Conservation (phyloP, 1,139 yeast genomes). For the Keqinozyma sinolaborantium region DNA sequence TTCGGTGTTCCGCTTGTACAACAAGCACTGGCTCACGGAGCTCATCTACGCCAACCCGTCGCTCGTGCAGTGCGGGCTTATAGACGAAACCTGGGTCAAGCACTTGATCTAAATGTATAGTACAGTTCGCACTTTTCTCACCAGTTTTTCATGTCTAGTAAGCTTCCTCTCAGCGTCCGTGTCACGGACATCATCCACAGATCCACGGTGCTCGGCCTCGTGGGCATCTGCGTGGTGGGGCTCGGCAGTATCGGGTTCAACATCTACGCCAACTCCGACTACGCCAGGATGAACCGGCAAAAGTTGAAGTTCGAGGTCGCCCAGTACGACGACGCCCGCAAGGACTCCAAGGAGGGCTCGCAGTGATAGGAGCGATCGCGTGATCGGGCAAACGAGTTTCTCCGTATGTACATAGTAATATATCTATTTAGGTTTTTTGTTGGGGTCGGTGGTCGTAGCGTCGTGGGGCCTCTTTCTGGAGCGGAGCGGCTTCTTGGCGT, state of each 20-base stretch:
- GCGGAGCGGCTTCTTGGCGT: constrained; percentile 46
- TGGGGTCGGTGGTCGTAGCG: no score
- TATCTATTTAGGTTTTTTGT: constrained; percentile 4
- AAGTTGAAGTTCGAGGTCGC: constrained; percentile 37
- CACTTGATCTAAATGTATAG: constrained; percentile 25
- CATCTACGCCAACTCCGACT: constrained; percentile 54
- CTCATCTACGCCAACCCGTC: constrained; percentile 41
- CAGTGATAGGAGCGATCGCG: no score
- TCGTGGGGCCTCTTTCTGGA: constrained; percentile 20
- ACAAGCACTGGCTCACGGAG: constrained; percentile 41
- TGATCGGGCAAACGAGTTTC: no score
- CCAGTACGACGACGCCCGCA: constrained; percentile 25
- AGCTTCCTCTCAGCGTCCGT: constrained; percentile 44
- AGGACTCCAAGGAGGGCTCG: constrained; percentile 8
- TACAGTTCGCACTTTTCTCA: background rate
- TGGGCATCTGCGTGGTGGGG: constrained; percentile 54
- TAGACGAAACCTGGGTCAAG: constrained; percentile 37
- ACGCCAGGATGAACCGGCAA: constrained; percentile 38
- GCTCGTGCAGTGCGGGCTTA: constrained; percentile 32
- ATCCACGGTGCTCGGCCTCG: constrained; percentile 69
- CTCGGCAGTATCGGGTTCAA: constrained; percentile 61
- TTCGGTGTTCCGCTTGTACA: constrained; percentile 34
- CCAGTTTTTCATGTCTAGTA: constrained; percentile 19
- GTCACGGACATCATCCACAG: constrained; percentile 84
- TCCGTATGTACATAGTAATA: constrained; percentile 3